Evolutionary conservation across 2,329 filamentous ascomycete genomes (phyloP).

Genomic region (Calonectria fujianensis): DNA sequence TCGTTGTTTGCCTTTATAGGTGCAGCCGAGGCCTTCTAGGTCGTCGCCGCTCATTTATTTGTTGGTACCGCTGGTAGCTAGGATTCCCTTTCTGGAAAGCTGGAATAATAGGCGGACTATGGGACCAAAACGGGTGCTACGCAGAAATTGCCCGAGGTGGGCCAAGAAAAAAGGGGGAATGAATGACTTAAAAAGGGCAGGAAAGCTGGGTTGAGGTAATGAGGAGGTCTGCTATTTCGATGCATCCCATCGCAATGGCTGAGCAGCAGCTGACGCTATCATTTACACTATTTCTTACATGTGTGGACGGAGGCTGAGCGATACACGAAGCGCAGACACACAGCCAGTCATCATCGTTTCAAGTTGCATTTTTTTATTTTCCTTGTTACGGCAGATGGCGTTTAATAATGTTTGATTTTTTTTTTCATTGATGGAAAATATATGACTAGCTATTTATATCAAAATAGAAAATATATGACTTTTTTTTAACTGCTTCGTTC

Average conservation of each 20-base stretch:
- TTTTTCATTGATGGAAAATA: slow-evolving; percentile 28
- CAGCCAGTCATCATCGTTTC: background rate
- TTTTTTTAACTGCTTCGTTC: background rate
- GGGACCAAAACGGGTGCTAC: slow-evolving; percentile 9
- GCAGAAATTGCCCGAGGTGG: background rate
- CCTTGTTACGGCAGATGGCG: background rate
- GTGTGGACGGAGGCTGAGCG: background rate
- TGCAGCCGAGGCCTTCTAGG: background rate
- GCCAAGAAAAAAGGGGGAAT: background rate
- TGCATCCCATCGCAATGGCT: slow-evolving; percentile 22
- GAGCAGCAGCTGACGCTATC: slow-evolving; percentile 16
- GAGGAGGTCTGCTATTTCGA: slow-evolving; percentile 2
- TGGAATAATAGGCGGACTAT: slow-evolving; percentile 13
- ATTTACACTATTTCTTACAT: slow-evolving; percentile 13
- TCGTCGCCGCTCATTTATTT: slow-evolving; percentile 22
- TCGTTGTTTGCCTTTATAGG: background rate
- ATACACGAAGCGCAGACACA: slow-evolving; percentile 6
- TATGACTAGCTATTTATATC: background rate
- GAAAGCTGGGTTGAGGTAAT: slow-evolving; percentile 28
- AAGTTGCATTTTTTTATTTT: background rate
- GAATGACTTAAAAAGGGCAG: background rate
- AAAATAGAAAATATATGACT: slow-evolving; percentile 25
- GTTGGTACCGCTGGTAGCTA: slow-evolving; percentile 26
- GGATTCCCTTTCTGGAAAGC: slow-evolving; percentile 7
- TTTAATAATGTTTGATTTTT: slow-evolving; percentile 24